Conservation (phyloP, 2,329 filamentous ascomycete genomes). For the Trichophyton verrucosum region DNA sequence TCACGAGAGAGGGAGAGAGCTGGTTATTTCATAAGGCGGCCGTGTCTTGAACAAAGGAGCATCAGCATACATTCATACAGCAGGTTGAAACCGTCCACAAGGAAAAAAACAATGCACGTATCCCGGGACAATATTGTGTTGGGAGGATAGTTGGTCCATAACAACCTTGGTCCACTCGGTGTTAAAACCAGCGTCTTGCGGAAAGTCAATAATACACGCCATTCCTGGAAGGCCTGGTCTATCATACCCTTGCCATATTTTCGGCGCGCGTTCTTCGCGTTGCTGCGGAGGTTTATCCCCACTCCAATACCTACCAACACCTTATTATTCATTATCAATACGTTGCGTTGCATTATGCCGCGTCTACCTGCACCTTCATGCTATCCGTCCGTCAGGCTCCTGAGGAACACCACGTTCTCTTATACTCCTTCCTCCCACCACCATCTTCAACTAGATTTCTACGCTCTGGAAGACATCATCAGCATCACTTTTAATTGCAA, state of each 20-base stretch:
- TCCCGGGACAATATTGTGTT: background rate
- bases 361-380: background rate
- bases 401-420: background rate
- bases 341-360: background rate
- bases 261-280: slow-evolving; percentile 2
- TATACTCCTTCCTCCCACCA: background rate
- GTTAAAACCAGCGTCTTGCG: background rate
- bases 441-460: background rate
- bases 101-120: background rate
- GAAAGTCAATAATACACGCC: background rate
- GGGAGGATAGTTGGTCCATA: background rate
- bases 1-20: background rate
- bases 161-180: background rate
- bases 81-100: background rate
- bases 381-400: background rate
- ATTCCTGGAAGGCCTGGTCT: background rate
- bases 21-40: background rate
- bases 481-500: background rate
- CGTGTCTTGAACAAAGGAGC: background rate
- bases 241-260: background rate
- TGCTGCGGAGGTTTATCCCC: background rate
- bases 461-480: background rate
- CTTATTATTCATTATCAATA: background rate
- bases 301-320: background rate
- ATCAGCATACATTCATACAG: background rate